phyloP scores from a whole-genome alignment of 2,329 filamentous ascomycete genomes.

The Westerdykella aurantiaca region DNA sequence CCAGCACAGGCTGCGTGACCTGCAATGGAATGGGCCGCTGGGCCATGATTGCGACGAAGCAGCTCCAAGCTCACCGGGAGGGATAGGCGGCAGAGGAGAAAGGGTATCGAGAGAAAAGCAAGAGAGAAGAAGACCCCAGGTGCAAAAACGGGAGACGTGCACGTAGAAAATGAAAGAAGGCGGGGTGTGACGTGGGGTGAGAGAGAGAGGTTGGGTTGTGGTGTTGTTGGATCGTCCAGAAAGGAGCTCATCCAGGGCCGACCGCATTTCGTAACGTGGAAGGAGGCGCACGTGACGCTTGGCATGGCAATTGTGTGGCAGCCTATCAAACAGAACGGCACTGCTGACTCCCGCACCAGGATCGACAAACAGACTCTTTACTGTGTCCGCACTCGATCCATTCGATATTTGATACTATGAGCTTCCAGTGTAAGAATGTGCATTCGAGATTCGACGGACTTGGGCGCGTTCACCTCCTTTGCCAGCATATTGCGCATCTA shows the following conservation, averaged over 20 bases:
- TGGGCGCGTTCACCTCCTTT: no score
- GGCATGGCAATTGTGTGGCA: background rate
- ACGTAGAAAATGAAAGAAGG: slow-evolving; percentile 34
- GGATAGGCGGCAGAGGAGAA: slow-evolving; percentile 25
- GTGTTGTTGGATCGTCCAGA: slow-evolving; percentile 15
- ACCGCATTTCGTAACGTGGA: slow-evolving; percentile 1
- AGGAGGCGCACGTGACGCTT: background rate
- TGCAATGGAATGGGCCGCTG: slow-evolving; percentile 81
- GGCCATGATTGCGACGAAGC: slow-evolving; percentile 49
- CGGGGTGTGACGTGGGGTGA: slow-evolving; percentile 19
- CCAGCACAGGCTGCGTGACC: slow-evolving; percentile 75
- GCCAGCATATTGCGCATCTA: no score
- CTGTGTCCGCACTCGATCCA: no score
- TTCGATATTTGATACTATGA: no score
- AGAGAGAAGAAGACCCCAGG: slow-evolving; percentile 32
- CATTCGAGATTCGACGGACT: no score
- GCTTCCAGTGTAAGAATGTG: no score
- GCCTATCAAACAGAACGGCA: background rate
- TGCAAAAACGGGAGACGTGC: slow-evolving; percentile 34
- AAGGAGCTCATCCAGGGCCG: background rate
- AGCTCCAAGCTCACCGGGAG: slow-evolving; percentile 36
- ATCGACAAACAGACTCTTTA: no score
- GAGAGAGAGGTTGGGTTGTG: slow-evolving; percentile 10
- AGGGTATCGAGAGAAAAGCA: slow-evolving; percentile 30
- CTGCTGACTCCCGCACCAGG: background rate